Evolutionary conservation across 2,329 filamentous ascomycete species (phyloP).

Genomic region (Fusarium haematococcum): DNA sequence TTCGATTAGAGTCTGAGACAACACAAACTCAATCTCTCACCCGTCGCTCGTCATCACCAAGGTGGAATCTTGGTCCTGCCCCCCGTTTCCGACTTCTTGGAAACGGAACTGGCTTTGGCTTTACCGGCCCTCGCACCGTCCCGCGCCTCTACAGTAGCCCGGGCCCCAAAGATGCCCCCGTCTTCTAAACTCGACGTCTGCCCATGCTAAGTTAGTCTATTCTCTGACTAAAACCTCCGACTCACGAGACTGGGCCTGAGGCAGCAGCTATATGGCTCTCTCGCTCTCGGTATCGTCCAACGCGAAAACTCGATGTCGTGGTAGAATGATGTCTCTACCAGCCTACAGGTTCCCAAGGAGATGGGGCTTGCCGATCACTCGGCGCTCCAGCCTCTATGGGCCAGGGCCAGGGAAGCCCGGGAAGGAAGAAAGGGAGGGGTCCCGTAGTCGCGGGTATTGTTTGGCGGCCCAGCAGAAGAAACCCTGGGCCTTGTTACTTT

Average conservation of each 20-base stretch:
- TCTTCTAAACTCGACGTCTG: constrained; percentile 16
- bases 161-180: neutral
- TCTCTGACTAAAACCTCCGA: neutral
- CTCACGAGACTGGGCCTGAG: neutral
- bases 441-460: neutral
- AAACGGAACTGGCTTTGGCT: neutral
- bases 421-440: neutral
- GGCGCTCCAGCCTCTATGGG: neutral
- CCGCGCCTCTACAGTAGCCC: constrained; percentile 6
- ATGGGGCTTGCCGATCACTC: constrained; percentile 18
- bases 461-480: neutral
- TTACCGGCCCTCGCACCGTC: constrained; percentile 4
- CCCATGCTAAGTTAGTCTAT: neutral
- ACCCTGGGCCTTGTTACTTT: constrained; percentile 10
- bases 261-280: neutral
- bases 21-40: constrained; percentile 26
- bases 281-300: neutral
- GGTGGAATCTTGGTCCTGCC: neutral
- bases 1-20: constrained; percentile 24
- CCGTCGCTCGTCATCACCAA: neutral
- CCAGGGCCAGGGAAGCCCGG: neutral
- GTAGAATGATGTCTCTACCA: neutral
- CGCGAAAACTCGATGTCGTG: too few species aligned
- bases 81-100: constrained; percentile 9
- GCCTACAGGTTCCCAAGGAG: neutral